Base-by-base conservation (phyloP, 345 rosid species). In the Garcia nutans region DNA sequence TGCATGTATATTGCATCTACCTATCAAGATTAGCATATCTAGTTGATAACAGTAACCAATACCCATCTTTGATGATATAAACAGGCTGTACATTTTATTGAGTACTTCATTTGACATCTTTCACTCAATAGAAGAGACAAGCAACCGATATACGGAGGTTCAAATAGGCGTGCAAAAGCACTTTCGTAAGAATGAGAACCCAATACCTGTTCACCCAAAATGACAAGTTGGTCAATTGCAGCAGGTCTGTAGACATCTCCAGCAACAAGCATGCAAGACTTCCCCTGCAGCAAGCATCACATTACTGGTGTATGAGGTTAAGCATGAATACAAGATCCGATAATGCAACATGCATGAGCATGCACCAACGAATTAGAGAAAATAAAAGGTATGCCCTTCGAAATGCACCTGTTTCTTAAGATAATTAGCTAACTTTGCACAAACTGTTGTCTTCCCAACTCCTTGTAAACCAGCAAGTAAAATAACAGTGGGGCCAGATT, bases 211-310 rank as follows among this genome's bases (percentile, higher is more conserved):
- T 92, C 83, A 68, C 97, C 98, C 88, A 96, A 84, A 84, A 93
- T 96, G 71, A 89, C 92, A 63, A 93, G 98, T 86, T 96, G 99
- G 79, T 96, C 99, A 72, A 93, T 92, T 68, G 99, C 99, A 62
- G 98, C 99, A 72, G 99, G 99, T 82, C 99, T 88, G 82, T 96
- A 93, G 24, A 96, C 96, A 86, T 96, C 99, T 76, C 99, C 99
- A 73, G 99, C 98, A 78, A 96, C 89, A 79, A 96, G 96, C 96
- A 93, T 89, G 84, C 94, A 90, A 78, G 88, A 87, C 82, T 96
- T 96, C 58, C 98, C 96, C 98, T 95, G 87, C 63, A 55, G 56
- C 58, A 73, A 65, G 71, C 52, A 31, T 62, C 26, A 70, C 45
- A 63, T 19, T 5, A 73, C 22, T 55, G 13, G n/a, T 24, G 50